Percentiles rank a stretch among this genome's conserved stretches.
phyloP scores from a whole-genome alignment of 164 flowering plant species.

The Vitis vinifera region ASM3070453v1 NC_081805.1:14887001-14887500 shows the following conservation, averaged over 20 bases:
- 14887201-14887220: constrained; percentile 54
- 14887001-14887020: constrained; percentile 1
- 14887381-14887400: no score
- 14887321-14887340: no score
- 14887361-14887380: no score
- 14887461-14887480: no score
- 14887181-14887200: constrained; percentile 51
- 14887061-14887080: constrained; percentile 51
- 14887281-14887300: no score
- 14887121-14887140: constrained; percentile 49
- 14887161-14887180: constrained; percentile 40
- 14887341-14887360: no score
- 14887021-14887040: constrained; percentile 4
- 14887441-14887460: no score
- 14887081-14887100: constrained; percentile 84
- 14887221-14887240: constrained; percentile 46
- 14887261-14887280: no score
- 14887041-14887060: neutral
- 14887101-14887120: constrained; percentile 63
- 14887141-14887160: constrained; percentile 53
- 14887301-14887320: no score
- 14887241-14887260: constrained; percentile 67
- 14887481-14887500: no score
- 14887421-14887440: no score
- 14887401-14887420: no score